Evolutionary conservation across 805 yeast genomes (phyloP), one percentile per base, ranked within the genome.

Genomic region (Schwanniomyces yamadae): DNA sequence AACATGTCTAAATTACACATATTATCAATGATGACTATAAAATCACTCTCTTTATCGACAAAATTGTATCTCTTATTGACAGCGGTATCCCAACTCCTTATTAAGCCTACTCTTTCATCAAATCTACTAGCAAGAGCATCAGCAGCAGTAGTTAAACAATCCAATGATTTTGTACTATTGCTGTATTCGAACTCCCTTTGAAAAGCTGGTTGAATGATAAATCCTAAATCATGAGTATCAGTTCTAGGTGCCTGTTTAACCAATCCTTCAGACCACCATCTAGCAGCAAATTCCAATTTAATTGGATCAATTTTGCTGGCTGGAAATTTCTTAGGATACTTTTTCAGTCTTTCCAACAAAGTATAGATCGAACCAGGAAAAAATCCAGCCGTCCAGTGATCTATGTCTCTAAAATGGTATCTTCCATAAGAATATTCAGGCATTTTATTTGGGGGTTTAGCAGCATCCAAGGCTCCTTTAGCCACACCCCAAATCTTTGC

Each of bases 181-280:
- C 34, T 38, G 13, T 50, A 31, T 33, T 46, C 44, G 27, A 48
- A 52, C 28, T 54, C 55, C 31, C 61, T 47, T 24, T 39, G 28
- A 19, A 50, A 48, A 1, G 60, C 35, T 4, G 61, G 59, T 36
- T 42, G 34, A 15, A 57, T 46, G 30, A 55, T 39, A 37, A 57
- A 55, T 1, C 58, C 61, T 21, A 57, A 37, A 36, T 57, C 63
- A 36, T 57, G 63, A 15, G 58, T 56, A 28, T 46, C 50, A 8
- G 54, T 47, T 23, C 52, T 49, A 5, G 41, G 22, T 6, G 43
- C 32, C 26, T 38, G 40, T 3, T 17, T 28, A 3, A 20, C 34
- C 25, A 45, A 26, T 3, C 34, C 38, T 18, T 34, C 42, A 5
- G 42, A 24, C 49, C 49, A 45, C 49, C 49, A 45, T 33, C 31